Base-by-base conservation (phyloP, 495 filamentous ascomycete species). In the Penicillium flavigenum region DNA sequence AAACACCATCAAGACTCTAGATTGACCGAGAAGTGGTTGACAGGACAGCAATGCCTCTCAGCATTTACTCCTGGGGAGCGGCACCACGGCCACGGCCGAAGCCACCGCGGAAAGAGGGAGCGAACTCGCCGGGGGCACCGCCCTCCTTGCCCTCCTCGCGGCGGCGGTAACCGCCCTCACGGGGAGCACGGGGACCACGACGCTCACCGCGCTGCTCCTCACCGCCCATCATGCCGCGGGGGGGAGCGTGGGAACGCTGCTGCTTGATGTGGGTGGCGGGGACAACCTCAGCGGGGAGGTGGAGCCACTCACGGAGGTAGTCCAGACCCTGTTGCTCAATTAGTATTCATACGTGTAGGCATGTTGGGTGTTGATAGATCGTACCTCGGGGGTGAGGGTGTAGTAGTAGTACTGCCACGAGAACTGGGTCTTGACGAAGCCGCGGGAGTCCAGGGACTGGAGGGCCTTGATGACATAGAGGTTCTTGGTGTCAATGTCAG, bases 381-480 rank as follows among this genome's bases (percentile, higher is more conserved):
- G 20, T 72, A 72, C 70, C 74, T 97, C 93, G 68, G 92, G 91
- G 75, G 94, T 98, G 75, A 98, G 87, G 78, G 95, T 98, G 88
- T 98, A 98, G 88, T 98, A 98, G 87, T 97, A 98, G 87, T 92
- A 98, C 83, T 98, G 94, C 94, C 94, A 98, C 60, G 91, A 96
- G 88, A 98, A 98, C 78, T 92, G 94, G 66, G 94, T 98, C 89
- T 98, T 98, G 80, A 98, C 84, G 79, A 87, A 98, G 74, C 92
- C 92, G 76, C 93, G 91, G 70, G 94, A 98, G 82, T 86, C 92
- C 70, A 98, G 85, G 59, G 94, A 98, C 84, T 98, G 94, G 80
- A 83, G 84, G 63, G 94, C 95, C 87, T 98, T 98, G 85, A 98
- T 89, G 75, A 98, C 86, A 75, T 75, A 96, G 69, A 98, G 91